Conservation (phyloP, 1,284 basidiomycete species). For the Trichosporon asahii region DNA sequence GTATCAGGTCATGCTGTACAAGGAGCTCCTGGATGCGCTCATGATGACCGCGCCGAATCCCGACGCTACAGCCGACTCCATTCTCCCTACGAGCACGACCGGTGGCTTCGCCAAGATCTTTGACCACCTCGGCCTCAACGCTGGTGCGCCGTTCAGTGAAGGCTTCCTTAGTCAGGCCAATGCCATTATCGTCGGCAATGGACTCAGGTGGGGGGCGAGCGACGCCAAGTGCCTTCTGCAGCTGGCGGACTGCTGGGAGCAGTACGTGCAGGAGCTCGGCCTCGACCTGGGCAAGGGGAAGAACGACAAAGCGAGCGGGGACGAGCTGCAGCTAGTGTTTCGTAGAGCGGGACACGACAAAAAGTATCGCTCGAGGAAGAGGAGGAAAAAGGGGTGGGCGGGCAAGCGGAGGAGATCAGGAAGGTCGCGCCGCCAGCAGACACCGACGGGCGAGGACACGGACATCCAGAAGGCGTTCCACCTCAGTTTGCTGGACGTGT, state of each 20-base stretch:
- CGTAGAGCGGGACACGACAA: constrained; percentile 33
- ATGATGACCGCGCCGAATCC: constrained; percentile 20
- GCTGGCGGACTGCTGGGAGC: constrained; percentile 38
- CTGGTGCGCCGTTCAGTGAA: constrained; percentile 57
- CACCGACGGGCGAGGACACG: constrained; percentile 7
- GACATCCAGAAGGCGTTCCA: constrained; percentile 34
- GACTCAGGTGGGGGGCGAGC: constrained; percentile 31
- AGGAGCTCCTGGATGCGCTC: constrained; percentile 61
- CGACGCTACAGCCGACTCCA: background rate
- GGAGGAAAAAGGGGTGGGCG: constrained; percentile 17
- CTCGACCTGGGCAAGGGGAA: constrained; percentile 23
- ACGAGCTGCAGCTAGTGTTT: constrained; percentile 50
- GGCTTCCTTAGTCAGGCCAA: constrained; percentile 59
- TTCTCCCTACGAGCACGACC: background rate
- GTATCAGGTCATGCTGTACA: constrained; percentile 82
- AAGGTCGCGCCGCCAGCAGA: background rate
- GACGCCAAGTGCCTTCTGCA: constrained; percentile 39
- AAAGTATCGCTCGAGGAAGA: background rate
- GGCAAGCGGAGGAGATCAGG: background rate
- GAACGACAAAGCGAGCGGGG: constrained; percentile 33
- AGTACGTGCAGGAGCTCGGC: constrained; percentile 43
- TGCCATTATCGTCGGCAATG: constrained; percentile 50
- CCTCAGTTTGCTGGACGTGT: constrained; percentile 18
- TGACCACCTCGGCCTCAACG: constrained; percentile 56
- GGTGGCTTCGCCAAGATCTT: constrained; percentile 50